Percentiles rank a stretch among this genome's conserved stretches.
phyloP scores from a whole-genome alignment of 768 basidiomycete species.

The Pisolithus marmoratus region DNA sequence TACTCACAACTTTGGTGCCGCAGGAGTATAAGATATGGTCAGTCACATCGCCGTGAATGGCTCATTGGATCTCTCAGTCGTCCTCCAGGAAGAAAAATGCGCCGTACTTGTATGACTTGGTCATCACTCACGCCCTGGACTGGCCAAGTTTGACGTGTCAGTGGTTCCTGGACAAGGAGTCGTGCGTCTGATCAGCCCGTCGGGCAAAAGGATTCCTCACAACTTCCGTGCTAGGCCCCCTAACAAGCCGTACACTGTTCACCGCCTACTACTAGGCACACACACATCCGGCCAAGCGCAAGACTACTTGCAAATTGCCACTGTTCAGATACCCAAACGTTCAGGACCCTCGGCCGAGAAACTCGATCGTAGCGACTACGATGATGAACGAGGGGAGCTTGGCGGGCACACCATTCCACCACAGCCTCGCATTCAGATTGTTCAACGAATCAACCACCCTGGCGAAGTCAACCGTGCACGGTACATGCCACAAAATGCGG shows the following conservation, averaged over 20 bases:
- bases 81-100: constrained; percentile 86
- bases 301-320: constrained; percentile 94
- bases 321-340: constrained; percentile 87
- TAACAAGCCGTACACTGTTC: constrained; percentile 91
- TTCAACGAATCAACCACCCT: constrained; percentile 90
- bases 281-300: constrained; percentile 94
- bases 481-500: constrained; percentile 99
- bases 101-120: constrained; percentile 95
- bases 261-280: constrained; percentile 92
- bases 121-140: constrained; percentile 95
- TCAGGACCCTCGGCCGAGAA: constrained; percentile 65
- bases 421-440: constrained; percentile 83
- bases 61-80: not conserved
- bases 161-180: constrained; percentile 97
- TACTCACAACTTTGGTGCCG: constrained; percentile 7
- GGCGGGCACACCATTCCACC: constrained; percentile 86
- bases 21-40: constrained; percentile 88
- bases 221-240: constrained; percentile 53
- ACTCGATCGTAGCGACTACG: constrained; percentile 75
- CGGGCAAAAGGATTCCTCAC: not conserved
- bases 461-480: constrained; percentile 96
- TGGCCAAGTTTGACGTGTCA: constrained; percentile 98
- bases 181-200: constrained; percentile 44
- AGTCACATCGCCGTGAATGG: constrained; percentile 9
- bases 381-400: constrained; percentile 90